Base-by-base conservation (phyloP, 768 basidiomycete species). In the Trametes elegans region DNA sequence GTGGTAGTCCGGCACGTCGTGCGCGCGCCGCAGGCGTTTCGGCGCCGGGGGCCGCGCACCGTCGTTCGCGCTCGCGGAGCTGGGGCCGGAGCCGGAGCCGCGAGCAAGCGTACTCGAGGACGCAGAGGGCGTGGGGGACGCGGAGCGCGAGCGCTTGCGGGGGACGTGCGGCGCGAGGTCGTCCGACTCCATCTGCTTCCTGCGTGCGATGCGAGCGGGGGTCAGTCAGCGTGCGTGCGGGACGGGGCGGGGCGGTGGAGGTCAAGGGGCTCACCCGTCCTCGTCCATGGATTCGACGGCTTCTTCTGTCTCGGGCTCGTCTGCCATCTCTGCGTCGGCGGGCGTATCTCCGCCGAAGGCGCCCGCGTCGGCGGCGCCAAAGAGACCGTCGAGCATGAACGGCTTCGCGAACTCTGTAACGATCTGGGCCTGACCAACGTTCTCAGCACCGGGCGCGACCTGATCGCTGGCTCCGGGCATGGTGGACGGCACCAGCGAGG, bases 361-460 rank as follows among this genome's bases (percentile, higher is more conserved):
- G n/a, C 85, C 88, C 10, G 83, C 84, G 65, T 93, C 93, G 0
- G 89, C 86, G 35, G 78, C 81, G 5, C 85, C 84, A 60, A 96
- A 94, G 5, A 98, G 70, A 0, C 87, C 94, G 10, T 82, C 90
- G 3, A 88, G 69, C 57, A 87, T 82, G 64, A 98, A 97, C 2
- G 93, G 88, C 54, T 86, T 83, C 9, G 85, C 84, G 23, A 92
- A 82, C 40, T 75, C 71, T 2, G 72, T 74, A 4, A 97, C 67
- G 44, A 97, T 91, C 62, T 91, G 84, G 0, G 90, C 86, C 61
- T 91, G 85, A 7, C 90, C 90, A 29, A 90, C 85, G 52, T 79
- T 81, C 64, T 93, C 91, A 13, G 87, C 90, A 19, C 88, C 90
- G 7, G 85, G 83, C 0, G 86, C 84, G 52, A 84, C 74, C n/a